Base-by-base conservation (phyloP, 23 red algal genomes). In the Cyanidiococcus yangmingshanensis region DNA sequence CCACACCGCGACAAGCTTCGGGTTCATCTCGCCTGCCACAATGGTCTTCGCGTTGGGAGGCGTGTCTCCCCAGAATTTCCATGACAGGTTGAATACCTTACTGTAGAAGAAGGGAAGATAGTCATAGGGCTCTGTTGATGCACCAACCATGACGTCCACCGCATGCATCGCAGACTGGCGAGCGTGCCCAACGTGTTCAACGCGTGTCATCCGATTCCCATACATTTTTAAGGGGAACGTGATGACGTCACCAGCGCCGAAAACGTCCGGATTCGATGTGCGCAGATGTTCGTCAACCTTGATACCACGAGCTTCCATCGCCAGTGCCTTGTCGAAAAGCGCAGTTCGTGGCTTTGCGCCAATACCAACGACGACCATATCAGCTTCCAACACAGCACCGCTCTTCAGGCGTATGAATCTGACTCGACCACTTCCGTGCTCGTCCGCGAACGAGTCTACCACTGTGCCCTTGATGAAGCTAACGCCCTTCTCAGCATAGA, bases 61-160 rank as follows among this genome's bases (percentile, higher is more conserved):
- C 79, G 80, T 91, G 57, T 91, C 88, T 54, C 94, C 94, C 35
- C 82, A 98, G 41, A 98, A 98, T 82, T 91, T 79, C 94, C 94
- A 98, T 39, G 81, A 86, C 57, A 90, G 37, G 78, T 90, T 39
- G 58, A 91, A 91, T n/a, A 91, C 82, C 36, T 88, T 74, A 33
- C 87, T 90, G 51, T 98, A 98, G 54, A 98, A 98, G 76, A 87
- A 98, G 3, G 94, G 94, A 58, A 98, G 75, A 63, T 98, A 98
- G 77, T 98, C 94, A 39, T 98, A 98, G 29, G 79, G 30, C 18
- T 75, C 82, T 0, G 41, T 37, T 0, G 41, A 30, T 0, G 33
- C 71, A 12, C 78, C 84, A 41, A 91, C 38, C 38, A 91, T 89
- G 16, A 84, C 85, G 39, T 89, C 80, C 39, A 91, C 94, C 27